These are phyloP conservation scores for Adiantum capillusveneris DNA, from an alignment of 75 land plant species.

Conservation along the genomic window DNA sequence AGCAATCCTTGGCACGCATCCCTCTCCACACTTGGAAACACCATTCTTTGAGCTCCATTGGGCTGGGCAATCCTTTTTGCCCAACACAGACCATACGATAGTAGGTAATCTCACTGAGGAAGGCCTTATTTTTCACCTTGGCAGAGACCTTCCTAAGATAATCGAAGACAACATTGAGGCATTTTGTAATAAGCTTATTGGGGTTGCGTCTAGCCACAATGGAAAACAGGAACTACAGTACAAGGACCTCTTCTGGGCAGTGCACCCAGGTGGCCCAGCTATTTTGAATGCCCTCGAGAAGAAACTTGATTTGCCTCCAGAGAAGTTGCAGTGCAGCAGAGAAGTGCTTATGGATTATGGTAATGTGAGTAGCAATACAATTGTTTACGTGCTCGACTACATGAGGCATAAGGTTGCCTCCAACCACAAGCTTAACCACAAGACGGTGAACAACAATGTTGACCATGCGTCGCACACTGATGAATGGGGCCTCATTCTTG, in stretches of 20 bases:
- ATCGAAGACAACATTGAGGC: constrained; percentile 73
- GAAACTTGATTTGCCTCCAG: constrained; percentile 48
- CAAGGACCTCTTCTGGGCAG: constrained; percentile 91
- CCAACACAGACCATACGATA: constrained; percentile 62
- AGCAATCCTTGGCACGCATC: constrained; percentile 71
- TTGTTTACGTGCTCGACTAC: constrained; percentile 91
- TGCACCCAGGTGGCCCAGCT: constrained; percentile 99
- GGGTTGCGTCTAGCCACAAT: not conserved
- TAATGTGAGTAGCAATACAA: constrained; percentile 93
- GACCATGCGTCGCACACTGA: constrained; percentile 4
- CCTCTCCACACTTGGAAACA: constrained; percentile 32
- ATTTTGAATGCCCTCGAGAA: constrained; percentile 77
- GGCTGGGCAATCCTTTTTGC: constrained; percentile 75
- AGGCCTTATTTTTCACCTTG: constrained; percentile 82
- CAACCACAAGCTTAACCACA: no score
- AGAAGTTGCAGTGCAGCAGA: constrained; percentile 67
- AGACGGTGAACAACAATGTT: no score
- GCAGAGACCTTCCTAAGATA: constrained; percentile 84
- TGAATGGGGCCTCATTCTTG: constrained; percentile 96
- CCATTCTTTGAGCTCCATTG: constrained; percentile 78
- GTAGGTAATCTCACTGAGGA: constrained; percentile 87
- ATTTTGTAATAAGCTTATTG: constrained; percentile 36
- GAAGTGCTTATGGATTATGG: constrained; percentile 84
- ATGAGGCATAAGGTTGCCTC: constrained; percentile 38
- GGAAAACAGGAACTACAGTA: constrained; percentile 28